phyloP scores from a whole-genome alignment of 257 asterid genomes.

The Galeopsis tetrahit region DNA sequence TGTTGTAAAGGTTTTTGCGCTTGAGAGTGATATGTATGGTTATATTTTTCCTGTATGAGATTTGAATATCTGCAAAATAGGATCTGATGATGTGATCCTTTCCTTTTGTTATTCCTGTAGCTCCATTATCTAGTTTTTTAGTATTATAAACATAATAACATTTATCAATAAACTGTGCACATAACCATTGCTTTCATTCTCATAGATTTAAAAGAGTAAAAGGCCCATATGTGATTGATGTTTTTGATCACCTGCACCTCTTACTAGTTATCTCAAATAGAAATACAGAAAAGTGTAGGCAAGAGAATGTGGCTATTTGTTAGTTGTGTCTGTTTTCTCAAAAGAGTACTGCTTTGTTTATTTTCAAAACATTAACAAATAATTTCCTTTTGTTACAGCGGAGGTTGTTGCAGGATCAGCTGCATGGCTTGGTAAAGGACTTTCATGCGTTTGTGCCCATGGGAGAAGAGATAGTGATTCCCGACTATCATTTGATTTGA shows the following conservation, averaged over 20 bases:
- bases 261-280: not conserved
- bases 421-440: slow-evolving; percentile 98
- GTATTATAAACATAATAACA: slow-evolving; percentile 13
- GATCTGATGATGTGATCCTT: not conserved
- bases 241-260: slow-evolving; percentile 7
- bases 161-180: not conserved
- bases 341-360: slow-evolving; percentile 19
- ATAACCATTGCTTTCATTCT: slow-evolving; percentile 2
- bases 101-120: slow-evolving; percentile 13
- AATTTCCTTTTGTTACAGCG: slow-evolving; percentile 47
- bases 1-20: not conserved
- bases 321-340: slow-evolving; percentile 14
- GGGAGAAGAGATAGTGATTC: slow-evolving; percentile 84
- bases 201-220: slow-evolving; percentile 18
- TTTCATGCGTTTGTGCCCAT: slow-evolving; percentile 97
- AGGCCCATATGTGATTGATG: slow-evolving; percentile 2
- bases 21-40: not conserved
- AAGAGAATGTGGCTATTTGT: not conserved
- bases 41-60: not conserved
- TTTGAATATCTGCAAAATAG: slow-evolving; percentile 11
- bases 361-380: slow-evolving; percentile 10
- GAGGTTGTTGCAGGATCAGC: slow-evolving; percentile 99
- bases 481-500: slow-evolving; percentile 90
- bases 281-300: slow-evolving; percentile 21
- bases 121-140: slow-evolving; percentile 18